Percentiles rank a stretch among this genome's conserved stretches.
phyloP scores from a whole-genome alignment of 2,329 filamentous ascomycete species.

The Diaporthe longicolla region DNA sequence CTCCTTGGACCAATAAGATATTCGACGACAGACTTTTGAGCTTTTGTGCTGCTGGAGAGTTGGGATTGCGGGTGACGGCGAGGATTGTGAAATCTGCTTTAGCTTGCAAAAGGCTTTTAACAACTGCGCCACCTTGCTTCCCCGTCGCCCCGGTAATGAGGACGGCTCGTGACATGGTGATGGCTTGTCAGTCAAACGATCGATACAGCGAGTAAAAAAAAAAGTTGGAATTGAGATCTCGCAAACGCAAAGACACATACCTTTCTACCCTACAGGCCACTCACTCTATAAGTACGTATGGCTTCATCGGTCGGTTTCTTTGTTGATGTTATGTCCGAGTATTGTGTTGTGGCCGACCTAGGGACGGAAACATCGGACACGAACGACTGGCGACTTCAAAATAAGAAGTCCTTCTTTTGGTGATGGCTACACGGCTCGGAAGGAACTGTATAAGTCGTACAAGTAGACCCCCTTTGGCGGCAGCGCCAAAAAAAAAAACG shows the following conservation, averaged over 20 bases:
- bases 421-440: no score
- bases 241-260: background rate
- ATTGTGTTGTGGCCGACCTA: no score
- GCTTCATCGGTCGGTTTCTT: background rate
- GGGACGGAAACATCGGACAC: background rate
- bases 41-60: conserved; percentile 54
- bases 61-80: conserved; percentile 68
- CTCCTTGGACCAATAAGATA: background rate
- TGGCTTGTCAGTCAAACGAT: background rate
- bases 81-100: conserved; percentile 60
- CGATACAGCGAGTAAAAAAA: background rate
- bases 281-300: background rate
- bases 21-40: background rate
- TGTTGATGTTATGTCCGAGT: background rate
- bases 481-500: no score
- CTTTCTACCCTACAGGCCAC: background rate
- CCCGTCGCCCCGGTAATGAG: conserved; percentile 48
- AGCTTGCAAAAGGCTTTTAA: conserved; percentile 45
- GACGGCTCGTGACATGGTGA: conserved; percentile 35
- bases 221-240: background rate
- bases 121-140: conserved; percentile 48
- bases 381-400: background rate
- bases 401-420: background rate
- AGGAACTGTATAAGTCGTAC: background rate
- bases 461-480: no score